These are phyloP conservation scores for Chaetoceros tenuissimus DNA, from an alignment of 108 stramenopile species.

Conservation along the genomic window DNA sequence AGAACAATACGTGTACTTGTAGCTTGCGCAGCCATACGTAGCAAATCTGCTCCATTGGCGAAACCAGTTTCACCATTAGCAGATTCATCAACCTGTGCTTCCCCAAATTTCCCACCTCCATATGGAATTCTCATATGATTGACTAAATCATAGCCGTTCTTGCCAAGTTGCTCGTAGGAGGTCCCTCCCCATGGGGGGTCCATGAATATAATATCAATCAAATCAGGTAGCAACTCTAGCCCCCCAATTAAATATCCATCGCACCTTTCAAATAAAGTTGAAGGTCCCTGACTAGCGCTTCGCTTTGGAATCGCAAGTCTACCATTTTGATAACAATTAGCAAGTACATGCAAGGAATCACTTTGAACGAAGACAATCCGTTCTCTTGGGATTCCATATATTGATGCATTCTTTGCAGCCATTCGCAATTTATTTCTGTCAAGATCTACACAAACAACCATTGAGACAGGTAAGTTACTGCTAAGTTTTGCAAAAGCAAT, in stretches of 20 bases:
- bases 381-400: constrained; percentile 77
- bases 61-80: constrained; percentile 27
- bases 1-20: constrained; percentile 52
- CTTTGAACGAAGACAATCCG: constrained; percentile 75
- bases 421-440: constrained; percentile 79
- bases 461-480: constrained; percentile 43
- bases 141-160: constrained; percentile 75
- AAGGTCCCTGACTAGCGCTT: constrained; percentile 31
- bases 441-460: constrained; percentile 82
- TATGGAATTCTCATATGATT: constrained; percentile 69
- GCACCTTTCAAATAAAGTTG: constrained; percentile 27
- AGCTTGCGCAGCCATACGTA: constrained; percentile 66
- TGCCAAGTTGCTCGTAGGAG: constrained; percentile 69
- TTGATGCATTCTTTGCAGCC: constrained; percentile 89
- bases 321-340: constrained; percentile 65
- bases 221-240: constrained; percentile 46
- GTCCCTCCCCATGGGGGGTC: constrained; percentile 85
- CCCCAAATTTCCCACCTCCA: not conserved
- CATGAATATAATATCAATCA: constrained; percentile 76
- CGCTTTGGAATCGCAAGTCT: constrained; percentile 52
- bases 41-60: constrained; percentile 57
- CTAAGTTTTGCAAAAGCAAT: constrained; percentile 56
- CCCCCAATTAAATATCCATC: constrained; percentile 72
- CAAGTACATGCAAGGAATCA: constrained; percentile 64
- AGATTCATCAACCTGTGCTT: constrained; percentile 8